Evolutionary conservation across 139 green algal genomes (phyloP).

Genomic region (Auxenochlorella protothecoides): DNA sequence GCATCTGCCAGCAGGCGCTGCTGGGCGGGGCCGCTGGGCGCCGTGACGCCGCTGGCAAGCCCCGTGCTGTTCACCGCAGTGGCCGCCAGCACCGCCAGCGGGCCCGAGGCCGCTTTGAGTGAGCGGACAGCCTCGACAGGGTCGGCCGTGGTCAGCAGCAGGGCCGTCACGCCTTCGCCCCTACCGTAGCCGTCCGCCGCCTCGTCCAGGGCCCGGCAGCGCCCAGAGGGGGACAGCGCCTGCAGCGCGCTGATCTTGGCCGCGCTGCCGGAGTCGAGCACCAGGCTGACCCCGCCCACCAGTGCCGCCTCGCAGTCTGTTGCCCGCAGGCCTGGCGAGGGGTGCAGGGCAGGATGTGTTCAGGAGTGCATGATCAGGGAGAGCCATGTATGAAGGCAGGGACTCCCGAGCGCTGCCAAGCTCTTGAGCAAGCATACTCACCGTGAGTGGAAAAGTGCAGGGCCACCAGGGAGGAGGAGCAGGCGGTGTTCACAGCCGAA

Average conservation of each 20-base stretch:
- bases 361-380: no score
- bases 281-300: constrained; percentile 31
- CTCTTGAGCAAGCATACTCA: no score
- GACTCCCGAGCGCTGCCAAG: no score
- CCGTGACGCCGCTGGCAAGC: constrained; percentile 42
- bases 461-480: constrained; percentile 62
- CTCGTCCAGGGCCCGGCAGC: constrained; percentile 37
- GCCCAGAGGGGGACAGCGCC: constrained; percentile 38
- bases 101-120: not conserved
- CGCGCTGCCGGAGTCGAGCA: constrained; percentile 29
- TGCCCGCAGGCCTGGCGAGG: constrained; percentile 13
- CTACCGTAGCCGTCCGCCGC: constrained; percentile 43
- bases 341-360: not conserved
- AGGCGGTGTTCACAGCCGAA: constrained; percentile 73
- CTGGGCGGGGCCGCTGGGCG: constrained; percentile 49
- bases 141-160: constrained; percentile 7
- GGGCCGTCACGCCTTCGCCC: constrained; percentile 28
- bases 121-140: not conserved
- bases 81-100: constrained; percentile 14
- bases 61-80: constrained; percentile 49
- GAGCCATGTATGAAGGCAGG: no score
- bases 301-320: constrained; percentile 4
- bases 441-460: constrained; percentile 11
- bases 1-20: constrained; percentile 20
- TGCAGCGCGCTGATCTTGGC: constrained; percentile 32